Percentiles rank a stretch among this genome's conserved stretches.
Evolutionary conservation across 2,329 filamentous ascomycete species (phyloP).

Genomic region (Nemania sp.): DNA sequence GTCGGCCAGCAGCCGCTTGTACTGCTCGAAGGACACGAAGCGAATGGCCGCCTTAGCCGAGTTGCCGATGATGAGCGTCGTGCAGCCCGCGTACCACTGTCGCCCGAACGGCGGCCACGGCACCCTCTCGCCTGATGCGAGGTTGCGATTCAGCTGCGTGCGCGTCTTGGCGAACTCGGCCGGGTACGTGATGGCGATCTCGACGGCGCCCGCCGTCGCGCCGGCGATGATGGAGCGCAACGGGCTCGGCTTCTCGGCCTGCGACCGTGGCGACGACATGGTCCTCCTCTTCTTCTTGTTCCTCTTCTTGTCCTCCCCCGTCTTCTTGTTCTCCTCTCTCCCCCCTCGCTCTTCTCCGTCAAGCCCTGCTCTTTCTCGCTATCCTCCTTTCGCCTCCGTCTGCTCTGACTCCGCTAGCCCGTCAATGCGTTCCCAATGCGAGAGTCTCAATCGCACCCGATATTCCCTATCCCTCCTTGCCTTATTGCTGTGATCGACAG

Average conservation of each 20-base stretch:
- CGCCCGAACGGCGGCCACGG: constrained; percentile 92
- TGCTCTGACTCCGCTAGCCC: too few relatives aligned
- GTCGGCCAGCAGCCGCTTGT: constrained; percentile 82
- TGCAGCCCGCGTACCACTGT: constrained; percentile 98
- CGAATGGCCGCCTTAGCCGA: constrained; percentile 93
- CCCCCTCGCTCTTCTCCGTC: too few relatives aligned
- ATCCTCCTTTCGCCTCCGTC: too few relatives aligned
- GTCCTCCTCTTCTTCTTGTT: not conserved
- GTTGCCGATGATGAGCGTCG: constrained; percentile 94
- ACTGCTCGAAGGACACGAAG: constrained; percentile 96
- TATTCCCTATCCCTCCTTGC: too few relatives aligned
- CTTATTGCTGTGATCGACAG: not conserved
- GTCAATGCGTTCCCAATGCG: too few relatives aligned
- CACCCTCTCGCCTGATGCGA: constrained; percentile 82
- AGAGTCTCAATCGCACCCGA: too few relatives aligned
- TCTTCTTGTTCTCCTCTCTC: not conserved
- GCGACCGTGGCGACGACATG: constrained; percentile 31
- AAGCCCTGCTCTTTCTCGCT: too few relatives aligned
- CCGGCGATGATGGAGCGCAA: constrained; percentile 91
- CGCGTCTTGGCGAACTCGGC: constrained; percentile 94
- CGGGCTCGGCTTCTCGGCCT: constrained; percentile 67
- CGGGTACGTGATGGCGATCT: constrained; percentile 86
- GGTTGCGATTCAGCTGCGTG: constrained; percentile 85
- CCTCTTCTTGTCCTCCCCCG: not conserved
- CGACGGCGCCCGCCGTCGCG: constrained; percentile 89